A percentile compares a stretch with the other conserved stretches of the same genome.
Evolutionary conservation across 495 filamentous ascomycete genomes (phyloP).

Genomic region (Podospora pseudoanserina): DNA sequence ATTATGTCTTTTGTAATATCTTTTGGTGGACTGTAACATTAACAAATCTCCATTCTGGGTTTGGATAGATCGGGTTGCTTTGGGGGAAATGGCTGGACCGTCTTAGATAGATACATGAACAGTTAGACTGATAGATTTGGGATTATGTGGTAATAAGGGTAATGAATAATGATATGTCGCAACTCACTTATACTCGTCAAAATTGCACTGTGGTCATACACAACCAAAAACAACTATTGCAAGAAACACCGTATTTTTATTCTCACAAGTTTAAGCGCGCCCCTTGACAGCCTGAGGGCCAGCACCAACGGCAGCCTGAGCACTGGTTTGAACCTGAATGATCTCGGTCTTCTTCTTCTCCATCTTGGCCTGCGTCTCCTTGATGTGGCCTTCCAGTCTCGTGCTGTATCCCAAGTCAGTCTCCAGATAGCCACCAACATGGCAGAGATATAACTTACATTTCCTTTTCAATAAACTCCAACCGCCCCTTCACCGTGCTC

Average conservation of each 20-base stretch:
- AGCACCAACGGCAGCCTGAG: constrained; percentile 31
- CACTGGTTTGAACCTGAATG: constrained; percentile 43
- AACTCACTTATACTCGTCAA: background rate
- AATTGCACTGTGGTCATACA: no score
- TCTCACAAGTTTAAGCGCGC: constrained; percentile 1
- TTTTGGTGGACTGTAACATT: constrained; percentile 14
- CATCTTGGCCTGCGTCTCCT: constrained; percentile 71
- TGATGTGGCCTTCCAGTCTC: constrained; percentile 77
- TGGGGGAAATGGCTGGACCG: constrained; percentile 9
- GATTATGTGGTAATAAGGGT: background rate
- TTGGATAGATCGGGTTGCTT: constrained; percentile 23
- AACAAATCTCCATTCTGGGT: constrained; percentile 21
- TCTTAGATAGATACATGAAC: constrained; percentile 10
- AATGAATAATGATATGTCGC: constrained; percentile 8
- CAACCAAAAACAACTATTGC: no score
- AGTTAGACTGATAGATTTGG: background rate
- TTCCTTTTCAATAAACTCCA: constrained; percentile 91
- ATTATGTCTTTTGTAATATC: background rate
- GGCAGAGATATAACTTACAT: constrained; percentile 54
- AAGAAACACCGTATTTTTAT: background rate
- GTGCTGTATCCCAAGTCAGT: constrained; percentile 49
- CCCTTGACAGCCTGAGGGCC: constrained; percentile 22
- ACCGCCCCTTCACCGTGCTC: constrained; percentile 80
- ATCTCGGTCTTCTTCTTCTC: constrained; percentile 68
- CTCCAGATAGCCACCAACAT: background rate